Conservation (phyloP, 2,329 filamentous ascomycete species). For the Cordyceps fumosorosea region DNA sequence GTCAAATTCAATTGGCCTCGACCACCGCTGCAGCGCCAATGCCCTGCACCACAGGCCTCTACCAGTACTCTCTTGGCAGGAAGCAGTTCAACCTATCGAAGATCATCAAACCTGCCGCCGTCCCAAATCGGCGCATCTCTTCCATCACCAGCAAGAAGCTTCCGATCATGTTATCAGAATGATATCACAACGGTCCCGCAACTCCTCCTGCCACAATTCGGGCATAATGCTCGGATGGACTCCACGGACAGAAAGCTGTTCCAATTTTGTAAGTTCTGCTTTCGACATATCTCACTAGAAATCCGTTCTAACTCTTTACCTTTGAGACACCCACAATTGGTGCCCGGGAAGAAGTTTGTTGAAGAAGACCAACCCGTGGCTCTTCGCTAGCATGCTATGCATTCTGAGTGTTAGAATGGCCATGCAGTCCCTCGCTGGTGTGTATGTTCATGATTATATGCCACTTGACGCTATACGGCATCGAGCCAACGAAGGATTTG, state of each 20-base stretch:
- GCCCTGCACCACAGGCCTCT: not conserved
- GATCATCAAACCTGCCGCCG: not conserved
- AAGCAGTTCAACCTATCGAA: not conserved
- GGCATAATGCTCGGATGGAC: not conserved
- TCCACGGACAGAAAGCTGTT: conserved; percentile 9
- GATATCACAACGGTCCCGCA: not conserved
- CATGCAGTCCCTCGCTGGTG: conserved; percentile 34
- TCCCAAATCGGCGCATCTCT: not conserved
- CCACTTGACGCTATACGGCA: conserved; percentile 25
- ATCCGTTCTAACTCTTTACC: conserved; percentile 4
- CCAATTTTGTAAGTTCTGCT: not conserved
- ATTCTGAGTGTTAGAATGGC: conserved; percentile 28
- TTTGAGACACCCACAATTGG: conserved; percentile 33
- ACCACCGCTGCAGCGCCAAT: not conserved
- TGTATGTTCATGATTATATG: conserved; percentile 36
- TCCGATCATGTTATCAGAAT: not conserved
- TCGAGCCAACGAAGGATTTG: conserved; percentile 28
- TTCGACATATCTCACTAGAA: not conserved
- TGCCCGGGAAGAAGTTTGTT: conserved; percentile 34
- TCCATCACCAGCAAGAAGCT: not conserved
- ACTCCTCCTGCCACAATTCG: conserved; percentile 2
- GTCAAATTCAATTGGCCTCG: conserved; percentile 31
- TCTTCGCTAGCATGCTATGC: conserved; percentile 31
- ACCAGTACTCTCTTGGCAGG: not conserved
- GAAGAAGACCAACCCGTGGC: conserved; percentile 31